Evolutionary conservation across 2,329 filamentous ascomycete species (phyloP).

Genomic region (Phialophora verrucosa): DNA sequence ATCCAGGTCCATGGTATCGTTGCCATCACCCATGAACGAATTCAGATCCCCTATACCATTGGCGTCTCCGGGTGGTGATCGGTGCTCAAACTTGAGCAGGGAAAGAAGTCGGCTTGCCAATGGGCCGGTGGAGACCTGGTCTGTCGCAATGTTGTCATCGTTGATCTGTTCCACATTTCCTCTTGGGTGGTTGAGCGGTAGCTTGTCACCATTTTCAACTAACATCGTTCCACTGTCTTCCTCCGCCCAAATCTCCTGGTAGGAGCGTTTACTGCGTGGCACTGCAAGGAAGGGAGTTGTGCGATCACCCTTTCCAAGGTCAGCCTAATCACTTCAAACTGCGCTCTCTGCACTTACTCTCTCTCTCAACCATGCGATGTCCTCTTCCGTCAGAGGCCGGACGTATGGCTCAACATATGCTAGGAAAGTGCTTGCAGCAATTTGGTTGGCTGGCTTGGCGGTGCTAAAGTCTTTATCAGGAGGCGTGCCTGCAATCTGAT

Average conservation of each 20-base stretch:
- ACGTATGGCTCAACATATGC: constrained; percentile 92
- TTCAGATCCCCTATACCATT: constrained; percentile 59
- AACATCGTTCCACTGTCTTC: constrained; percentile 79
- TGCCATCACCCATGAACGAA: constrained; percentile 46
- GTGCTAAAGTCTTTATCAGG: constrained; percentile 96
- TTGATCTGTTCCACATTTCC: constrained; percentile 85
- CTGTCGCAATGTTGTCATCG: constrained; percentile 84
- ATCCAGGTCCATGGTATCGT: constrained; percentile 57
- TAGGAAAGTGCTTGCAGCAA: constrained; percentile 91
- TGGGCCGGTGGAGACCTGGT: constrained; percentile 86
- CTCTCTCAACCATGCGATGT: constrained; percentile 89
- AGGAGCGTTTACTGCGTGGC: constrained; percentile 80
- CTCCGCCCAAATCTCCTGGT: constrained; percentile 89
- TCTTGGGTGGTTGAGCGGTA: constrained; percentile 79
- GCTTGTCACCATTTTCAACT: constrained; percentile 72
- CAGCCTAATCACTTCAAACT: background rate
- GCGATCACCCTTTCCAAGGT: constrained; percentile 70
- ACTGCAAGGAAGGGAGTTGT: constrained; percentile 84
- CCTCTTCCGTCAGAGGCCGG: constrained; percentile 86
- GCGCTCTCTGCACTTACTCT: constrained; percentile 53
- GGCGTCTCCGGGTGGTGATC: constrained; percentile 59
- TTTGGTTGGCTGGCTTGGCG: constrained; percentile 90
- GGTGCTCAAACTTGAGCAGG: constrained; percentile 76
- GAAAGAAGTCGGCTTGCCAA: constrained; percentile 81
- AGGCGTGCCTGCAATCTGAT: constrained; percentile 85